phyloP scores from a whole-genome alignment of 2,329 filamentous ascomycete species.

The Aspergillus oerlinghausenensis region DNA sequence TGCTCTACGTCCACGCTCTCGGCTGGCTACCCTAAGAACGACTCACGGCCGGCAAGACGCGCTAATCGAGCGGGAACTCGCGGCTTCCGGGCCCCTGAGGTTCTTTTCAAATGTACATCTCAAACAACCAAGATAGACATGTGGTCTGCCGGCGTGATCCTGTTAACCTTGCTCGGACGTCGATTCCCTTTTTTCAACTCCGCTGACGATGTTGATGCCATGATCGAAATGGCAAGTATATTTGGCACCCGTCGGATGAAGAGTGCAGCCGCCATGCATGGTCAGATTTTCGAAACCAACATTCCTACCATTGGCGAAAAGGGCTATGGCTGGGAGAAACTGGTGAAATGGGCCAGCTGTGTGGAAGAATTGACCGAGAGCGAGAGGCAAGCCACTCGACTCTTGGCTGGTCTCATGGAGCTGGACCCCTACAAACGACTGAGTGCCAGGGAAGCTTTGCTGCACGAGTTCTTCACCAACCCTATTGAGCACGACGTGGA shows the following conservation, averaged over 20 bases:
- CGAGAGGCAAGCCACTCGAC: slow-evolving; percentile 43
- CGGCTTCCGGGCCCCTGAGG: slow-evolving; percentile 93
- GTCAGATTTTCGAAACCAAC: slow-evolving; percentile 85
- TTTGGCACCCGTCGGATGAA: slow-evolving; percentile 86
- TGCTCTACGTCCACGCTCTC: slow-evolving; percentile 42
- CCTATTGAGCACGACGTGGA: slow-evolving; percentile 38
- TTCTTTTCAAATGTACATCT: slow-evolving; percentile 93
- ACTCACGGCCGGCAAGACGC: slow-evolving; percentile 78
- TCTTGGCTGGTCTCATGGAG: slow-evolving; percentile 41
- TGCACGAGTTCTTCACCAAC: slow-evolving; percentile 43
- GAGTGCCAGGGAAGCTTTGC: slow-evolving; percentile 40
- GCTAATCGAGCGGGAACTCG: slow-evolving; percentile 93
- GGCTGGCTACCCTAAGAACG: slow-evolving; percentile 78
- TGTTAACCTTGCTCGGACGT: slow-evolving; percentile 86
- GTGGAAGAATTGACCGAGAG: slow-evolving; percentile 55
- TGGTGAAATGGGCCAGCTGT: slow-evolving; percentile 90
- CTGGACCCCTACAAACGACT: slow-evolving; percentile 41
- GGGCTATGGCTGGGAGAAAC: slow-evolving; percentile 86
- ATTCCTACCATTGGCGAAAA: slow-evolving; percentile 84
- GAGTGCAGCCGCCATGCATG: slow-evolving; percentile 74
- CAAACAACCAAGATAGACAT: slow-evolving; percentile 94
- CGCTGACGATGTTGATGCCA: slow-evolving; percentile 93
- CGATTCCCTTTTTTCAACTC: slow-evolving; percentile 99
- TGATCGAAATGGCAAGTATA: slow-evolving; percentile 95
- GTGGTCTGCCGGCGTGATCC: slow-evolving; percentile 95